Evolutionary conservation across 2,329 filamentous ascomycete genomes (phyloP).

Genomic region (Fusarium sulawesiense): DNA sequence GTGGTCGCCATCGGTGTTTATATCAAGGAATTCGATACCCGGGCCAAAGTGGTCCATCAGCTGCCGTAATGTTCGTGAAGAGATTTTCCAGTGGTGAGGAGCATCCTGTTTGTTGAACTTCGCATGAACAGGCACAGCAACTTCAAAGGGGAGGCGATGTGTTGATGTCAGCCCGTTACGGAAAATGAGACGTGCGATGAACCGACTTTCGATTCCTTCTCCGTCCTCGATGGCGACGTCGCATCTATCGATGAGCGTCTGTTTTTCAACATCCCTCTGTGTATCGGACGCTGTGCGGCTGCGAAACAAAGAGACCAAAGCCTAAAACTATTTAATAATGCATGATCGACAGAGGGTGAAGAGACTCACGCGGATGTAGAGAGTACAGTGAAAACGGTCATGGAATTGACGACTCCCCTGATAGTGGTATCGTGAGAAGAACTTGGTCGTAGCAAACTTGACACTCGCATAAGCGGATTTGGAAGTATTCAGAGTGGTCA

Average conservation of each 20-base stretch:
- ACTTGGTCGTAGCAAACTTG: conserved; percentile 72
- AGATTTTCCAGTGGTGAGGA: conserved; percentile 77
- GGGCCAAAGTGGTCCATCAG: conserved; percentile 84
- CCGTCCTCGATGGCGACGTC: conserved; percentile 80
- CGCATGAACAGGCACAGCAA: conserved; percentile 78
- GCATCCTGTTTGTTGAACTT: conserved; percentile 76
- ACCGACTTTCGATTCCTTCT: conserved; percentile 75
- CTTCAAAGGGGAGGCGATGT: conserved; percentile 80
- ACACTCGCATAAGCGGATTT: conserved; percentile 84
- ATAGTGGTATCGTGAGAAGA: conserved; percentile 80
- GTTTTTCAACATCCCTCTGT: conserved; percentile 68
- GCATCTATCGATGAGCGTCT: conserved; percentile 78
- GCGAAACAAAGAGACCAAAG: conserved; percentile 79
- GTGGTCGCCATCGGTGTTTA: conserved; percentile 78
- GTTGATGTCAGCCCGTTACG: conserved; percentile 82
- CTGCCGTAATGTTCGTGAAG: conserved; percentile 76
- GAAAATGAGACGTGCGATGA: conserved; percentile 79
- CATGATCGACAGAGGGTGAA: background rate
- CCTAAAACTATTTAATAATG: conserved; percentile 53
- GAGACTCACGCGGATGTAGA: conserved; percentile 73
- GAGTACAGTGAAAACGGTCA: conserved; percentile 77
- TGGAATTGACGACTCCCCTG: conserved; percentile 62
- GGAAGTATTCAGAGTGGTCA: conserved; percentile 82
- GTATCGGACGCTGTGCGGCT: conserved; percentile 70
- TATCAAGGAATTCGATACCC: conserved; percentile 83